Base-by-base conservation (phyloP, 2,329 filamentous ascomycete species). In the Elsinoe ampelina region DNA sequence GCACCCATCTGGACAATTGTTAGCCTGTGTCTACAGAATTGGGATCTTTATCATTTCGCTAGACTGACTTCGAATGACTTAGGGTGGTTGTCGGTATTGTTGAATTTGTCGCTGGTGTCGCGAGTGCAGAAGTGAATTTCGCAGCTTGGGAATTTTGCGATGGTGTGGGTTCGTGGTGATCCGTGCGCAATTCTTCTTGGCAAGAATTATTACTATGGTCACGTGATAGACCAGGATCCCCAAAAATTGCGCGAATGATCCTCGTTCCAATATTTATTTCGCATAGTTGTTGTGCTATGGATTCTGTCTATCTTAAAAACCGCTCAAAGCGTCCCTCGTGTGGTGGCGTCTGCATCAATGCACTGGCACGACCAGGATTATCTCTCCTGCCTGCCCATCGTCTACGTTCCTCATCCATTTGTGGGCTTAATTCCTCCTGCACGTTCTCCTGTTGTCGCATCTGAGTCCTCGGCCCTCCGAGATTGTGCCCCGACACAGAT, bases 1-100 rank as follows among this genome's bases (percentile, higher is more conserved):
- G 92, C 92, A 88, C 93, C 93, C 93, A 96, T 96, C 84, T 92
- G 63, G 59, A 47, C 20, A 43, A 43, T 39, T 55, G 38, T 55
- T 35, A 55, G 52, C 36, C 32, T 8, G 39, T 42, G 13, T 30
- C 26, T 30, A 30, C 2, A 30, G 4, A 12, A 35, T 8, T 13
- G 15, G 11, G n/a, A 32, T 13, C 3, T 13, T 34, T 10, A 19
- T 38, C n/a, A 30, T 43, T 15, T 39, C 15, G n/a, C 26, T n/a
- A 12, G 30, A 47, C 54, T 42, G 20, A 56, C 54, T 47, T 32
- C 38, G 54, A 48, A 13, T 56, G 26, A 48, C 4, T 35, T 3
- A 42, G 20, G 54, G 17, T 41, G n/a, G 48, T 52, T 52, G 32
- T 52, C 26, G 48, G 35, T 7, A 11, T 19, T 47, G 41, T 17